Conservation (phyloP, 208 protist genomes). For the Leishmania guyanensis region DNA sequence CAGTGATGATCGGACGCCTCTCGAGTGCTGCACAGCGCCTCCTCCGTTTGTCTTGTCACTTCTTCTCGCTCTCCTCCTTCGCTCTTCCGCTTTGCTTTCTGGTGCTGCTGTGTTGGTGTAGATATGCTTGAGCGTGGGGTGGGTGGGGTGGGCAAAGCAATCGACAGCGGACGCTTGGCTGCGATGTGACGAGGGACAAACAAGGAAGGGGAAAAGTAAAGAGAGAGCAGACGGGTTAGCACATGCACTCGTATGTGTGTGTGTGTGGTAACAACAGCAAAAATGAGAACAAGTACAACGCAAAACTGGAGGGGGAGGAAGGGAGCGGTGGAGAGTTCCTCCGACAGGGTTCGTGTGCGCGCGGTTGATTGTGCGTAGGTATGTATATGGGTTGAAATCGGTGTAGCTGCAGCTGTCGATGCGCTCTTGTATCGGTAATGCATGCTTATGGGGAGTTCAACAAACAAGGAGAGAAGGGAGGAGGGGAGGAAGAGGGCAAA, state of each 20-base stretch:
- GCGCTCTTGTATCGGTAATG: neutral
- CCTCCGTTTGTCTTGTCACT: neutral
- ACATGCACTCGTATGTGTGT: neutral
- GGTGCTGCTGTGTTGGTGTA: neutral
- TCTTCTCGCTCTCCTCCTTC: conserved; percentile 2
- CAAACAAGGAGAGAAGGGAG: neutral
- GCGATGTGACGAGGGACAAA: neutral
- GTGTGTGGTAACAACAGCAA: neutral
- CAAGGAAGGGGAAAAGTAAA: neutral
- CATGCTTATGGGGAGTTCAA: neutral
- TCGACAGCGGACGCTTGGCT: neutral
- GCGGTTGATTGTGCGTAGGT: neutral
- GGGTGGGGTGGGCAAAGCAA: neutral
- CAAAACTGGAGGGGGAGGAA: neutral
- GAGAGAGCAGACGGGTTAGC: neutral
- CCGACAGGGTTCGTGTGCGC: neutral
- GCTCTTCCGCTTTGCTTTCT: neutral
- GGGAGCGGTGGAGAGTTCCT: neutral
- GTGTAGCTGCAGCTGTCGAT: neutral
- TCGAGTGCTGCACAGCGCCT: neutral
- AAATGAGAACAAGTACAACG: conserved; percentile 4
- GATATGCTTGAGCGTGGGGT: neutral
- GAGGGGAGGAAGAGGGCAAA: neutral
- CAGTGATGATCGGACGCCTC: neutral
- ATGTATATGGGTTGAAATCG: neutral